These are phyloP conservation scores for Platanthera guangdongensis DNA, from an alignment of 106 monocot genomes.

Conservation along the genomic window DNA sequence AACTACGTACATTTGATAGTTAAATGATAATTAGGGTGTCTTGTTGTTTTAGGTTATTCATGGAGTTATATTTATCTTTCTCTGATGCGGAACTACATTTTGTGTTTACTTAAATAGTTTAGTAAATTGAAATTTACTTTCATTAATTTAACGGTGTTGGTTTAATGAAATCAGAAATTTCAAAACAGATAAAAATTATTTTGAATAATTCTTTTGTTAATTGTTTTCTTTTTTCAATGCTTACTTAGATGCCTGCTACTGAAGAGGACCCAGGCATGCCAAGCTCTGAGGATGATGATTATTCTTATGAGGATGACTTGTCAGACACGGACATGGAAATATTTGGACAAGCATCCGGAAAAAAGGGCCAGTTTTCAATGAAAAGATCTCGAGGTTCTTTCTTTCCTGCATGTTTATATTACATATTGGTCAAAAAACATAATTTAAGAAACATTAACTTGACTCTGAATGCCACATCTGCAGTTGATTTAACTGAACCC, in stretches of 20 bases:
- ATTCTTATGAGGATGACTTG: slow-evolving; percentile 66
- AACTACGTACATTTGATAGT: too few species aligned
- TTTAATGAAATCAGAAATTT: too few species aligned
- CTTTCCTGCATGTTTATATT: neutral
- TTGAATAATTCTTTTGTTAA: too few species aligned
- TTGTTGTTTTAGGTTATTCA: too few species aligned
- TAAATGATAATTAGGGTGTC: too few species aligned
- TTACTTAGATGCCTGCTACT: slow-evolving; percentile 61
- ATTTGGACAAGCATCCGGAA: slow-evolving; percentile 34
- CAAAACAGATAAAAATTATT: too few species aligned
- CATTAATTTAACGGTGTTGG: too few species aligned
- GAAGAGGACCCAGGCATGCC: slow-evolving; percentile 59
- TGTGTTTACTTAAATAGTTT: too few species aligned
- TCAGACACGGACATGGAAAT: slow-evolving; percentile 58
- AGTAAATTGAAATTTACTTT: too few species aligned
- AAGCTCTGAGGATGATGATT: slow-evolving; percentile 91
- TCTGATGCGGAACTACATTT: too few species aligned
- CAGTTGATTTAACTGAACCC: slow-evolving; percentile 39
- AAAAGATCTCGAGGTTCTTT: slow-evolving; percentile 63
- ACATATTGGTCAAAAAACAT: neutral
- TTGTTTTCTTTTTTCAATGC: slow-evolving; percentile 8
- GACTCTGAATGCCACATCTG: slow-evolving; percentile 9
- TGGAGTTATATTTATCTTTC: too few species aligned
- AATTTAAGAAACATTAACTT: neutral
- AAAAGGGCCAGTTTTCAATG: slow-evolving; percentile 40